phyloP scores from a whole-genome alignment of 225 moss, liverwort and hornwort species.

The Neckera pumila region DNA sequence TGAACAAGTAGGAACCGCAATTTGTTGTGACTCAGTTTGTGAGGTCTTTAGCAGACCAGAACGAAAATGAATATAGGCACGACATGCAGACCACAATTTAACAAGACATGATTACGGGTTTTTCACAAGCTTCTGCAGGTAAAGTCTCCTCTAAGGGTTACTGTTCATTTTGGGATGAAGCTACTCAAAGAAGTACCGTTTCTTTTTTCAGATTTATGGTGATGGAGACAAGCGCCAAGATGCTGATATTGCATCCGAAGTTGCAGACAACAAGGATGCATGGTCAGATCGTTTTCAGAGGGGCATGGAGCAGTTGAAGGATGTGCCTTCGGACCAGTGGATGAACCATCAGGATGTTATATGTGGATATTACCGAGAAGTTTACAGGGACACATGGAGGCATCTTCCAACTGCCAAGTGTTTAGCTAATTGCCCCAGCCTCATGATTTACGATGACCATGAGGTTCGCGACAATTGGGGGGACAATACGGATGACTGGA shows the following conservation, averaged over 20 bases:
- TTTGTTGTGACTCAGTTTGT: not conserved
- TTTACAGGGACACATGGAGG: slow-evolving; percentile 84
- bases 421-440: slow-evolving; percentile 79
- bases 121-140: not conserved
- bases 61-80: not conserved
- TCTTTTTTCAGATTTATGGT: slow-evolving; percentile 63
- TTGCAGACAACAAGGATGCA: slow-evolving; percentile 35
- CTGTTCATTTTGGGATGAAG: not conserved
- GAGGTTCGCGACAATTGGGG: slow-evolving; percentile 97
- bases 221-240: slow-evolving; percentile 85
- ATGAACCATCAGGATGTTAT: slow-evolving; percentile 24
- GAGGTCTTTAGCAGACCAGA: not conserved
- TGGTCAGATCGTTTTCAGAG: slow-evolving; percentile 80
- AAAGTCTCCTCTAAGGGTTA: not conserved
- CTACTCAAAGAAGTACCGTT: not conserved
- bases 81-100: not conserved
- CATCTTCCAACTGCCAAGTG: slow-evolving; percentile 77
- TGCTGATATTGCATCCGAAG: slow-evolving; percentile 46
- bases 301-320: slow-evolving; percentile 34
- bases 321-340: slow-evolving; percentile 32
- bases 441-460: slow-evolving; percentile 98
- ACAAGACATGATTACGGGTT: not conserved
- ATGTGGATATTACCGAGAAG: slow-evolving; percentile 63
- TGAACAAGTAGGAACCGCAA: not conserved
- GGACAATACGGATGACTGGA: slow-evolving; percentile 54